Evolutionary conservation across 805 yeast species (phyloP).

Genomic region (Yamadazyma olivae): DNA sequence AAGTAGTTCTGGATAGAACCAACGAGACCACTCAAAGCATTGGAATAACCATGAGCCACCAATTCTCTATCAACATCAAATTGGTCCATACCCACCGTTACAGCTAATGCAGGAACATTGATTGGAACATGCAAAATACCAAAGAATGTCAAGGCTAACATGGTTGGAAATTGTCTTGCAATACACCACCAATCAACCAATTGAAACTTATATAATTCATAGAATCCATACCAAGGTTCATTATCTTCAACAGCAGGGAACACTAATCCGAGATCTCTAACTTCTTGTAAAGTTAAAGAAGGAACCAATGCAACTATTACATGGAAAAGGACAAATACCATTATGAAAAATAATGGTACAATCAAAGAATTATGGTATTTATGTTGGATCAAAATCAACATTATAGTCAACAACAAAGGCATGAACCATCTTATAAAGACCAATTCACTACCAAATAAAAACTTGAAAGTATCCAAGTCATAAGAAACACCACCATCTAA

Average conservation of each 20-base stretch:
- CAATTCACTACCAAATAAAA: constrained; percentile 40
- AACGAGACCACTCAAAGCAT: constrained; percentile 72
- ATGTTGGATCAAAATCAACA: constrained; percentile 57
- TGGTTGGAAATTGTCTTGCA: constrained; percentile 74
- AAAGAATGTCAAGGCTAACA: constrained; percentile 93
- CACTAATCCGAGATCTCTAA: constrained; percentile 81
- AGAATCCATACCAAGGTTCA: constrained; percentile 91
- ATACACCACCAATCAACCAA: constrained; percentile 76
- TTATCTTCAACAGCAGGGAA: constrained; percentile 62
- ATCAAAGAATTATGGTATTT: constrained; percentile 62
- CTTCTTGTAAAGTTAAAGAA: constrained; percentile 52
- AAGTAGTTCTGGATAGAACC: constrained; percentile 94
- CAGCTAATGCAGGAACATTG: constrained; percentile 95
- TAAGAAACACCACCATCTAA: constrained; percentile 72
- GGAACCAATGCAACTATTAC: constrained; percentile 64
- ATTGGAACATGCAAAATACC: constrained; percentile 97
- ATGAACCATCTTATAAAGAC: constrained; percentile 54
- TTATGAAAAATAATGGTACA: constrained; percentile 77
- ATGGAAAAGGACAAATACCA: constrained; percentile 70
- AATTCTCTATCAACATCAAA: constrained; percentile 90
- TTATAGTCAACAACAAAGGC: constrained; percentile 62
- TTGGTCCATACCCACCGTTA: constrained; percentile 79
- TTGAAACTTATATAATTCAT: constrained; percentile 63
- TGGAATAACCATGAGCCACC: constrained; percentile 92
- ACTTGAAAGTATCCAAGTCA: constrained; percentile 51